Conservation (phyloP, 192 early-diverging fungal genomes). For the Podila epigama region DNA sequence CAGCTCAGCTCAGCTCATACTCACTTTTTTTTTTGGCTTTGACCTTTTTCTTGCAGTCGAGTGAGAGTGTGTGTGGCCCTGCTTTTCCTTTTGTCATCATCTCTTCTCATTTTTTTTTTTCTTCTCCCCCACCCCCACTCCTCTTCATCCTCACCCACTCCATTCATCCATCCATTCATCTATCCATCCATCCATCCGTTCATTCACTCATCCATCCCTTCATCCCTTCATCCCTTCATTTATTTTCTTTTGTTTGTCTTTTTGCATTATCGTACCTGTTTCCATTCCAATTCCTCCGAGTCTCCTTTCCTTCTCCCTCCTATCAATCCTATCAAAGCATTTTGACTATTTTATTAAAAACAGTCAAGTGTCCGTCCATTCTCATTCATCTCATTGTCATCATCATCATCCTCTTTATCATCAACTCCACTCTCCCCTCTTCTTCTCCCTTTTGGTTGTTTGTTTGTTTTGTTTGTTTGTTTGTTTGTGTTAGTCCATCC, state of each 20-base stretch:
- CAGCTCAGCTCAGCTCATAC: no score
- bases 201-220: not conserved
- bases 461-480: no score
- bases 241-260: not conserved
- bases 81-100: not conserved
- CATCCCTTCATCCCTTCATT: not conserved
- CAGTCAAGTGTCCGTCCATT: not conserved
- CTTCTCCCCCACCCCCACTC: not conserved
- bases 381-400: not conserved
- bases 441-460: constrained; percentile 8
- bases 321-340: no score
- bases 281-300: not conserved
- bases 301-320: no score
- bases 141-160: not conserved
- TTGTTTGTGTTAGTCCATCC: not conserved
- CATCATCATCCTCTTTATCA: no score
- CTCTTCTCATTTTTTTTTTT: not conserved
- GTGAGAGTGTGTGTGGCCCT: not conserved
- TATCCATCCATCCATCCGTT: not conserved
- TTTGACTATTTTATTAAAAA: no score
- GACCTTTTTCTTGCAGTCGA: not conserved
- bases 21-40: not conserved
- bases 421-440: not conserved
- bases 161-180: not conserved
- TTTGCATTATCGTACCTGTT: constrained; percentile 7